Base-by-base conservation (phyloP, 768 basidiomycete species). In the Solioccasus polychromus region DNA sequence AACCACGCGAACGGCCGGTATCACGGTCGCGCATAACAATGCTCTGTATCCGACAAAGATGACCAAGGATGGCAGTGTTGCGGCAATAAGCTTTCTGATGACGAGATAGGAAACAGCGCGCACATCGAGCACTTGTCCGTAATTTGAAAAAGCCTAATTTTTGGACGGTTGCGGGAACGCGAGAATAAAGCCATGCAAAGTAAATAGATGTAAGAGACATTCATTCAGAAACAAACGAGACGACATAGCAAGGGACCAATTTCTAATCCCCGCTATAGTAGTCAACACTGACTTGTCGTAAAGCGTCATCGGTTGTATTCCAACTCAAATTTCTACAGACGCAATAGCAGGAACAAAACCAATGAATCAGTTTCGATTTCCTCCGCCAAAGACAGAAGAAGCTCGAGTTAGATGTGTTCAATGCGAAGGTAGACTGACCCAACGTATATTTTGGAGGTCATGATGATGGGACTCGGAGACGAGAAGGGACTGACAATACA, bases 1-100 rank as follows among this genome's bases (percentile, higher is more conserved):
- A 97, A 62, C 94, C 94, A 64, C 94, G 87, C 53, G 92, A 95
- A 63, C 94, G 91, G 50, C 91, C 89, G 55, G 95, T 97, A 64
- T 96, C 95, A 65, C 93, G 91, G 73, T 98, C 94, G 74, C 91
- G 88, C 93, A 95, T 95, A 68, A 95, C 92, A 72, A 95, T 92
- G 58, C 88, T 88, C 92, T 96, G 54, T 70, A 66, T 47, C 39
- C 35, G 41, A 32, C 38, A 57, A 54, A 57, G 45, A 71, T 62
- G 67, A 68, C 41, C 8, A 39, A 34, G 9, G 38, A 36, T 22
- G 22, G 47, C 9, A 34, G 31, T 20, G 24, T 52, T 36, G 47
- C 37, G 37, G 18, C 42, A 29, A 62, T 60, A 49, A 64, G 62
- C 42, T 48, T 50, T 45, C 50, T 19, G 54, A 45, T 28, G 40